Evolutionary conservation across 2,329 filamentous ascomycete species (phyloP).

Genomic region (Colletotrichum lindemuthianum): DNA sequence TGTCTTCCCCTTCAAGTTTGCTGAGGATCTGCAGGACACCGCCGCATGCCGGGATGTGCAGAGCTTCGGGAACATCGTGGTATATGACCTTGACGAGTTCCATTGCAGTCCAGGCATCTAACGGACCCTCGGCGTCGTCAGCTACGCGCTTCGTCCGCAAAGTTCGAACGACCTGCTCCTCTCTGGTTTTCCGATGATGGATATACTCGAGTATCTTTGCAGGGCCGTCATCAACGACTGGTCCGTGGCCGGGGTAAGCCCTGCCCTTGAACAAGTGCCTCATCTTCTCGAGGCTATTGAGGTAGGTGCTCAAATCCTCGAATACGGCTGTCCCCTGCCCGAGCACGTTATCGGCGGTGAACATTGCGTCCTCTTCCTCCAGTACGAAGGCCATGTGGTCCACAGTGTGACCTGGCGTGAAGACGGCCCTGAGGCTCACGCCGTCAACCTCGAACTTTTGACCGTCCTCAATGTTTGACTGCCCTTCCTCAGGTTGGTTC

Average conservation of each 20-base stretch:
- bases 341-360: slow-evolving; percentile 89
- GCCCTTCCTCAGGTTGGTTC: slow-evolving; percentile 63
- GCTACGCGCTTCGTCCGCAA: slow-evolving; percentile 53
- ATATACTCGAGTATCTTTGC: slow-evolving; percentile 85
- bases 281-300: slow-evolving; percentile 77
- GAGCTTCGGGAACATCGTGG: slow-evolving; percentile 76
- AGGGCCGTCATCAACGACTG: slow-evolving; percentile 77
- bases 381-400: slow-evolving; percentile 86
- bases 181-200: slow-evolving; percentile 79
- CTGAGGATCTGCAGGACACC: slow-evolving; percentile 81
- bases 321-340: slow-evolving; percentile 90
- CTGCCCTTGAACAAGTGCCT: slow-evolving; percentile 69
- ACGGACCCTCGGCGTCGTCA: slow-evolving; percentile 34
- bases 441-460: slow-evolving; percentile 67
- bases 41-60: slow-evolving; percentile 79
- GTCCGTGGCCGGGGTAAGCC: slow-evolving; percentile 90
- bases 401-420: slow-evolving; percentile 74
- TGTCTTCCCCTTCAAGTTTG: slow-evolving; percentile 82
- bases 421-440: slow-evolving; percentile 72
- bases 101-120: slow-evolving; percentile 72
- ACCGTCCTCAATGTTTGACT: slow-evolving; percentile 60
- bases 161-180: slow-evolving; percentile 78
- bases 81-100: slow-evolving; percentile 93
- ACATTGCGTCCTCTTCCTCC: slow-evolving; percentile 83
- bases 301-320: slow-evolving; percentile 77